Base-by-base conservation (phyloP, 352 stramenopile genomes). In the Phytophthora sp. region DNA sequence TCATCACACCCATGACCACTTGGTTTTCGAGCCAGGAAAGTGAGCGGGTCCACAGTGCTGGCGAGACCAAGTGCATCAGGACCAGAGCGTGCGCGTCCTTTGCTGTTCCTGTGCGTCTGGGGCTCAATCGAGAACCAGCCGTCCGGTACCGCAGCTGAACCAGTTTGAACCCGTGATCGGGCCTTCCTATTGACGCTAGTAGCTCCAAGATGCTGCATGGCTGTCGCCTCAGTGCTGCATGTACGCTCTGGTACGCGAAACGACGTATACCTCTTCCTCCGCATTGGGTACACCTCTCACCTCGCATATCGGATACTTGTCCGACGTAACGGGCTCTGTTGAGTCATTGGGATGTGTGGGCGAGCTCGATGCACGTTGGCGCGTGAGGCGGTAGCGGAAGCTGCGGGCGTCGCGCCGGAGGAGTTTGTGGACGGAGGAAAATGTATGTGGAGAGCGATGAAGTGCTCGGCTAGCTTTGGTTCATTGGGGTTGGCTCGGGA, bases 341-440 rank as follows among this genome's bases (percentile, higher is more conserved):
- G 24, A 6, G 20, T 13, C 5, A 42, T 59, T 50, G 26, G 34
- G 10, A 95, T 95, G 87, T 95, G 87, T 58, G 87, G 87, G 2
- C 76, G 87, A 31, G 64, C 82, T 35, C 70, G 84, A 10, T 92
- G 82, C 34, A 84, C 76, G 46, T 75, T 95, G 35, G 53, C 54
- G 34, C 85, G 69, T 26, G 72, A 83, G 61, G 65, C 89, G 50
- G 63, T 90, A 17, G 74, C 71, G 41, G 24, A 78, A 38, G 75
- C 74, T 35, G 79, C 79, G 4, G 77, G 74, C 3, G 81, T 92
- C 13, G 11, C 61, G 2, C 31, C 52, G 1, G 70, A 83, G 1
- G 63, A 81, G 11, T 94, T 93, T 61, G 42, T 84, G 0, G 73
- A 93, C 48, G 77, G 75, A 15, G 77, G 92, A n/a, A 91, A 92